phyloP scores from a whole-genome alignment of 805 yeast genomes.

The Lipomyces sp. region DNA sequence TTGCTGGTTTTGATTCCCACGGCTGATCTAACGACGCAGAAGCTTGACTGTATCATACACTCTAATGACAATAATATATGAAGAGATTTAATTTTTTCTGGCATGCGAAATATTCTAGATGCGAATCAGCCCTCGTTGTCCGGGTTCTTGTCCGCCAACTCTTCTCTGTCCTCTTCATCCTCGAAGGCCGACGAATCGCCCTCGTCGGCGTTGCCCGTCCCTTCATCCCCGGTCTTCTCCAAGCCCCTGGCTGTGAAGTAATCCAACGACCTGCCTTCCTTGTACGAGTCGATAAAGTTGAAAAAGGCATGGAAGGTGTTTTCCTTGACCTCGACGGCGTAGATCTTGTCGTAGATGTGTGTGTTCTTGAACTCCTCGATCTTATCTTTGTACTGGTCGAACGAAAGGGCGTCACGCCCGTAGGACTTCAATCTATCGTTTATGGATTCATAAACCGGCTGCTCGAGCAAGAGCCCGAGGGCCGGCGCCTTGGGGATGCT shows the following conservation, averaged over 20 bases:
- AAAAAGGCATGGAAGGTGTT: slow-evolving; percentile 80
- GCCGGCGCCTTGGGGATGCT: slow-evolving; percentile 98
- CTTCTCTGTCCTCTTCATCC: slow-evolving; percentile 39
- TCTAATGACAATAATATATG: no score
- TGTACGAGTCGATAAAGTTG: slow-evolving; percentile 71
- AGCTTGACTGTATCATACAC: no score
- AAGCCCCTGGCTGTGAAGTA: slow-evolving; percentile 43
- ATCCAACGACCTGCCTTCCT: slow-evolving; percentile 57
- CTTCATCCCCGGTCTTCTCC: slow-evolving; percentile 33
- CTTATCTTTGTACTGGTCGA: slow-evolving; percentile 58
- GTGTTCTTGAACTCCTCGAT: slow-evolving; percentile 86
- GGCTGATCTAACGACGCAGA: no score
- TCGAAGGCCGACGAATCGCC: slow-evolving; percentile 17
- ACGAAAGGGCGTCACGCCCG: slow-evolving; percentile 75
- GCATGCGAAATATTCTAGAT: no score
- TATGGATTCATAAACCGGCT: slow-evolving; percentile 86
- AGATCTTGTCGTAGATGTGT: slow-evolving; percentile 87
- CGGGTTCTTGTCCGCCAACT: slow-evolving; percentile 38
- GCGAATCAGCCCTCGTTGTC: slow-evolving; percentile 34
- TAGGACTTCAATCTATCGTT: slow-evolving; percentile 64
- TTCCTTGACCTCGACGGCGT: slow-evolving; percentile 82
- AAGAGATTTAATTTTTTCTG: no score
- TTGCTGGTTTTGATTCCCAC: no score
- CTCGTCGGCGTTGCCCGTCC: neutral
- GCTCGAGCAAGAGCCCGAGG: slow-evolving; percentile 81